Evolutionary conservation across 495 filamentous ascomycete species (phyloP).

Genomic region (Aspergillus panamensis): DNA sequence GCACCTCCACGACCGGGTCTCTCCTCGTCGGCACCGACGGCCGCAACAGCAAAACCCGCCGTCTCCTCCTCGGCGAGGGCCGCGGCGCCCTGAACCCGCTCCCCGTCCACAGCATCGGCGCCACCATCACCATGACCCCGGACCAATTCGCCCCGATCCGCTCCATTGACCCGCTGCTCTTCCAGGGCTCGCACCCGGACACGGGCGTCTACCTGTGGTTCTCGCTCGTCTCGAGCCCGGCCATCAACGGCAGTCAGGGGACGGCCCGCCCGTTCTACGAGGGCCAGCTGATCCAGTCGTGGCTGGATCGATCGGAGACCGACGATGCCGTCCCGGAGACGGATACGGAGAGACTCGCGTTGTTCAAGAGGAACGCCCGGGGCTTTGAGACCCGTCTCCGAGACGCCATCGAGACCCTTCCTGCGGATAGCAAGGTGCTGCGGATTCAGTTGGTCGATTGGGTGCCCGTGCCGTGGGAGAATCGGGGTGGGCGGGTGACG

Average conservation of each 20-base stretch:
- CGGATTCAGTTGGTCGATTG: background rate
- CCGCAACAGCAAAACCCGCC: background rate
- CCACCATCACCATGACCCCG: background rate
- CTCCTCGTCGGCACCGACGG: background rate
- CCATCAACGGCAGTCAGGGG: background rate
- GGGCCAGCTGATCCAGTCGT: background rate
- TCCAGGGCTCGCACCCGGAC: background rate
- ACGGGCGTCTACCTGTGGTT: constrained; percentile 3
- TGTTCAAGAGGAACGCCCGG: background rate
- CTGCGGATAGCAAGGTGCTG: background rate
- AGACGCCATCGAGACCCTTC: background rate
- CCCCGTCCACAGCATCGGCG: constrained; percentile 1
- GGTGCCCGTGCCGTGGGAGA: background rate
- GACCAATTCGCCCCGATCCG: background rate
- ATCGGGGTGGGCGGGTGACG: background rate
- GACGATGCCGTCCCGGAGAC: background rate
- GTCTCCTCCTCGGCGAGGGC: background rate
- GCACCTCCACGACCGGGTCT: background rate
- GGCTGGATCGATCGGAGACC: background rate
- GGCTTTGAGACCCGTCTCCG: background rate
- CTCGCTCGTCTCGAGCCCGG: background rate
- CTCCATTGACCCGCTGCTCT: constrained; percentile 4
- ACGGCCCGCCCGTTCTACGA: background rate
- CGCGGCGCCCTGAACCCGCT: background rate
- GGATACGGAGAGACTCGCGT: background rate